Percentiles rank a stretch among this genome's conserved stretches.
Evolutionary conservation across 2,329 filamentous ascomycete species (phyloP).

Genomic region (Fusarium camptoceras): DNA sequence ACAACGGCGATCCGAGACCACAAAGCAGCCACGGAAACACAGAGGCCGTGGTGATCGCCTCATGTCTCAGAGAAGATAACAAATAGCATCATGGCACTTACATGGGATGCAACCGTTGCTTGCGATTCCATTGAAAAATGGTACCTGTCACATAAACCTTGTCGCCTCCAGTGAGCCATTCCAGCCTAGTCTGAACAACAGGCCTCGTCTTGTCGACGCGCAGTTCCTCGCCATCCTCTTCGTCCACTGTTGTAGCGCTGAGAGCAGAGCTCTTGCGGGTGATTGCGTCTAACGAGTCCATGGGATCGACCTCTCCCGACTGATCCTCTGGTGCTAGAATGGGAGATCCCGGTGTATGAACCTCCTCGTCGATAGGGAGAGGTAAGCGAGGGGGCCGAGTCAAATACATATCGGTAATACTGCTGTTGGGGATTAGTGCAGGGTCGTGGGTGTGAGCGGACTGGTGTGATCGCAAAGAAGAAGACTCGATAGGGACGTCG

Average conservation of each 20-base stretch:
- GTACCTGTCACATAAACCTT: constrained; percentile 97
- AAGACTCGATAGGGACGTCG: constrained; percentile 63
- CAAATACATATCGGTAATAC: constrained; percentile 73
- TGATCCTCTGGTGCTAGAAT: constrained; percentile 77
- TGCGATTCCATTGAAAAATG: constrained; percentile 97
- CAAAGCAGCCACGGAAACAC: constrained; percentile 44
- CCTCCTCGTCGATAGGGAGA: constrained; percentile 92
- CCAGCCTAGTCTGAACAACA: constrained; percentile 84
- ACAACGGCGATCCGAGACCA: constrained; percentile 40
- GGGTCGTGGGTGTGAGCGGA: constrained; percentile 54
- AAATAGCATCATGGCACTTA: constrained; percentile 62
- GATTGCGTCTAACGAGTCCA: constrained; percentile 62
- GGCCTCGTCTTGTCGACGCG: constrained; percentile 79
- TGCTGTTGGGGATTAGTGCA: constrained; percentile 64
- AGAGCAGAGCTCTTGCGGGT: constrained; percentile 68
- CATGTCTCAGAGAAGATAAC: constrained; percentile 38
- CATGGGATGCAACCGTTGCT: constrained; percentile 88
- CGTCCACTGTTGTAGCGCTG: constrained; percentile 76
- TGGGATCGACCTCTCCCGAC: constrained; percentile 62
- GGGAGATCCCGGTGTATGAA: constrained; percentile 89
- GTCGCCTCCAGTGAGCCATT: constrained; percentile 86
- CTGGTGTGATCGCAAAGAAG: constrained; percentile 54
- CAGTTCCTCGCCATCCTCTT: constrained; percentile 82
- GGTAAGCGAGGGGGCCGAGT: constrained; percentile 87
- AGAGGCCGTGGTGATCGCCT: constrained; percentile 39